phyloP scores from a whole-genome alignment of 495 filamentous ascomycete species.

The Letharia columbiana region DNA sequence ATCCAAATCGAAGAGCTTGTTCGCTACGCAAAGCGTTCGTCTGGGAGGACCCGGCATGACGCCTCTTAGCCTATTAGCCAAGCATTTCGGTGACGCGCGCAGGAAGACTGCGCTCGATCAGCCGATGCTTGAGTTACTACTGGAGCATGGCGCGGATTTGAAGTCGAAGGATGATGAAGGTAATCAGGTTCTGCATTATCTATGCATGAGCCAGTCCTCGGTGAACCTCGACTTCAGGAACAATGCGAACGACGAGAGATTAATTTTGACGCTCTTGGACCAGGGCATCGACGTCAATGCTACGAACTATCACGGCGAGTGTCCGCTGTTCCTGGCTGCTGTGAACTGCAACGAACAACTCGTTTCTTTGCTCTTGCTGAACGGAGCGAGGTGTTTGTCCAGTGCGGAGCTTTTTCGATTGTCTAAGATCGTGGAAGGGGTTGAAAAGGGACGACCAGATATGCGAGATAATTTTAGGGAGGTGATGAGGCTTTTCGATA shows the following conservation, averaged over 20 bases:
- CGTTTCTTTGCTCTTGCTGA: not conserved
- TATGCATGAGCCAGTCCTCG: not conserved
- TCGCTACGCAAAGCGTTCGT: not conserved
- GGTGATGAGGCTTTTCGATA: not conserved
- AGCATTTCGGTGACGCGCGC: not conserved
- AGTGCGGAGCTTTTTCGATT: not conserved
- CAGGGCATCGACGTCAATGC: not conserved
- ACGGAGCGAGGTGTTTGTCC: not conserved
- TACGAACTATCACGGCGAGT: not conserved
- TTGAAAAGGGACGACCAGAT: not conserved
- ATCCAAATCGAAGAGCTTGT: not conserved
- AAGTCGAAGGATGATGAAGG: not conserved
- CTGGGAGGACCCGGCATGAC: not conserved
- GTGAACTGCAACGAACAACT: not conserved
- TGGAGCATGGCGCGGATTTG: slow-evolving; percentile 1
- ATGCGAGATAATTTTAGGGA: not conserved
- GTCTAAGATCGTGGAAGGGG: not conserved
- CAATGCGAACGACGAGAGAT: not conserved
- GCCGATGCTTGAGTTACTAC: not conserved
- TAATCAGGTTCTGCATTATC: slow-evolving; percentile 2
- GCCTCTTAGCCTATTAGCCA: not conserved
- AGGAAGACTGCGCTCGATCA: not conserved
- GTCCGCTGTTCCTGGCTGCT: not conserved
- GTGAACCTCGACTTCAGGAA: not conserved
- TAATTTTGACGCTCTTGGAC: not conserved